Evolutionary conservation across 805 yeast species (phyloP), one percentile per base, ranked within the genome.

Genomic region (Candida loeiensis): DNA sequence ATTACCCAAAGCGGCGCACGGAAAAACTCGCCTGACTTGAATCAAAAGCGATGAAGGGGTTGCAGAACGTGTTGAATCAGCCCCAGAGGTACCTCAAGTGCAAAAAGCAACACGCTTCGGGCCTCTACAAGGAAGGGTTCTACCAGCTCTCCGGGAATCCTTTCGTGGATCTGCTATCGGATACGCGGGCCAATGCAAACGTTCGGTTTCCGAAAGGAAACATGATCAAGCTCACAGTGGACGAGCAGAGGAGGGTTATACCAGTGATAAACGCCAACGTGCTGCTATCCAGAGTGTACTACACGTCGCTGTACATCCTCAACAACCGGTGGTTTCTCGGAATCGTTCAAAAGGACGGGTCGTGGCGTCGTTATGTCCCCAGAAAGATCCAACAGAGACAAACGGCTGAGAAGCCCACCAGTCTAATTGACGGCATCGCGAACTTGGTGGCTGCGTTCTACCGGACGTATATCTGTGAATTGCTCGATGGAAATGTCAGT

Each of bases 151-250:
- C 15, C 17, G 33, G 39, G 4, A 63, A 66, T 37, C 68, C 70
- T 4, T 59, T 60, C 41, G 63, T 63, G 2, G 25, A 38, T 3
- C 44, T 49, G 3, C 46, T 67, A 5, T 14, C 35, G 7, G 48
- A 47, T n/a, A 59, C 67, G 6, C 55, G 55, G 27, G 44, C 50
- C 18, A 67, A 62, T 36, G 50, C 57, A 2, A 43, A 44, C 21
- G 15, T 16, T 13, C 46, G 61, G 31, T 63, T 56, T 38, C 64
- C 69, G 4, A 50, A 43, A 17, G 68, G 69, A 8, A 49, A 47
- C 36, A 45, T 59, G 49, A 41, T 57, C 1, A 52, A 51, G 42
- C 20, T 56, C 7, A 40, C 51, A 3, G 49, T 47, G 5, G 22
- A 35, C 28, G 34, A 29, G 18, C 16, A 15, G 24, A 39, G 31